Evolutionary conservation across 495 filamentous ascomycete genomes (phyloP).

Genomic region (Corynascus novoguineensis): DNA sequence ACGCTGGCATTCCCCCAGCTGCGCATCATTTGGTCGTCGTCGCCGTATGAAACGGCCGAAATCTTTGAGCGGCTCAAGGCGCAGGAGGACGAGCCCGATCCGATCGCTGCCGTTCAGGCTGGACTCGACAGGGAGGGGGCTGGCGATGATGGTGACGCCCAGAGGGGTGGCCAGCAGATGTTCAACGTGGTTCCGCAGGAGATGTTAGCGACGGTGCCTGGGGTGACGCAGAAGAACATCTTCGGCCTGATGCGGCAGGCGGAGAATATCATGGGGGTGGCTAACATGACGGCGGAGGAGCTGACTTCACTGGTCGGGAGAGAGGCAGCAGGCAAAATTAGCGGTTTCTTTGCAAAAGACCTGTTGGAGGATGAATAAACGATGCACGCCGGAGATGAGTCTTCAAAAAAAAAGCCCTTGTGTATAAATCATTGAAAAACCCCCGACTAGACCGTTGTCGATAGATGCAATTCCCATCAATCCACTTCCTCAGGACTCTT

Average conservation of each 20-base stretch:
- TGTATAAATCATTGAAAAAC: too few relatives aligned
- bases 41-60: slow-evolving; percentile 92
- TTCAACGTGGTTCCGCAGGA: slow-evolving; percentile 67
- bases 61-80: slow-evolving; percentile 94
- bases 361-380: slow-evolving; percentile 48
- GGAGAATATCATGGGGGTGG: slow-evolving; percentile 73
- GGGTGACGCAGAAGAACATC: slow-evolving; percentile 73
- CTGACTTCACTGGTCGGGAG: slow-evolving; percentile 67
- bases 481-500: too few relatives aligned
- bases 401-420: too few relatives aligned
- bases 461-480: too few relatives aligned
- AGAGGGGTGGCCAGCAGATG: slow-evolving; percentile 49
- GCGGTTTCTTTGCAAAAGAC: slow-evolving; percentile 79
- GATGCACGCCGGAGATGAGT: too few relatives aligned
- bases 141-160: slow-evolving; percentile 51
- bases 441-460: too few relatives aligned
- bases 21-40: slow-evolving; percentile 87
- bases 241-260: slow-evolving; percentile 63
- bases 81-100: slow-evolving; percentile 82
- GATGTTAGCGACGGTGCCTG: slow-evolving; percentile 81
- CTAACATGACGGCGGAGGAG: slow-evolving; percentile 76
- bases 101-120: slow-evolving; percentile 74
- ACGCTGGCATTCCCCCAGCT: slow-evolving; percentile 88
- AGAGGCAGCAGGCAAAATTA: slow-evolving; percentile 73
- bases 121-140: too few relatives aligned